A percentile compares a stretch with the other conserved stretches of the same genome.
Evolutionary conservation across 768 basidiomycete genomes (phyloP).

Genomic region (Trametes maxima): DNA sequence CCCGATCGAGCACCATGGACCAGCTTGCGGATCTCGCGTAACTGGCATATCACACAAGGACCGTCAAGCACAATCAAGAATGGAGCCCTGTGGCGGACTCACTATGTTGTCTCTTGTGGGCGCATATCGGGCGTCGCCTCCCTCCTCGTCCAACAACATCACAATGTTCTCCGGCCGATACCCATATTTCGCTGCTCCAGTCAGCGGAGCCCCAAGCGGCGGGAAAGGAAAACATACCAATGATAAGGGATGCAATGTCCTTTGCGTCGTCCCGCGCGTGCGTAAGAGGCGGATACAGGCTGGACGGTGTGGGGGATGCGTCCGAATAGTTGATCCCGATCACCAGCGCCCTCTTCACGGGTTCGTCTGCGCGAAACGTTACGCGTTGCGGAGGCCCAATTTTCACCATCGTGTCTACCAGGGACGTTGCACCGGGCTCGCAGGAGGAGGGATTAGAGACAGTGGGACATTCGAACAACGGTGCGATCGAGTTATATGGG

Average conservation of each 20-base stretch:
- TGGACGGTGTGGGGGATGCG: background rate
- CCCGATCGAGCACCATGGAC: conserved; percentile 19
- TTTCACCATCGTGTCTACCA: conserved; percentile 9
- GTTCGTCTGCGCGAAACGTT: background rate
- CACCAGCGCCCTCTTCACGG: conserved; percentile 21
- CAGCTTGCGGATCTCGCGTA: conserved; percentile 13
- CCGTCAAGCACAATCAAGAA: background rate
- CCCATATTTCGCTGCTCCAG: conserved; percentile 14
- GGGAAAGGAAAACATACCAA: conserved; percentile 6
- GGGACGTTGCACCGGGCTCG: background rate
- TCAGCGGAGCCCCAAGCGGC: too few species aligned
- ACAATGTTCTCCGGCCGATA: conserved; percentile 21
- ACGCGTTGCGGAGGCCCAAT: conserved; percentile 11
- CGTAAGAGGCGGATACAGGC: conserved; percentile 2
- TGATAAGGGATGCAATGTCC: conserved; percentile 19
- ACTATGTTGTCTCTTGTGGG: conserved; percentile 26
- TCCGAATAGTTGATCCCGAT: conserved; percentile 24
- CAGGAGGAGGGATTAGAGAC: background rate
- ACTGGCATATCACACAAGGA: background rate
- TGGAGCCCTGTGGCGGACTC: background rate
- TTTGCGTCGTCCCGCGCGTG: conserved; percentile 21
- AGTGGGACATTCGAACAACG: background rate
- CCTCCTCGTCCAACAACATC: conserved; percentile 21
- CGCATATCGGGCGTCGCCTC: background rate
- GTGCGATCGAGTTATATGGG: too few species aligned